Evolutionary conservation across 169 alveolate genomes (phyloP).

Genomic region (Fabrea salina): DNA sequence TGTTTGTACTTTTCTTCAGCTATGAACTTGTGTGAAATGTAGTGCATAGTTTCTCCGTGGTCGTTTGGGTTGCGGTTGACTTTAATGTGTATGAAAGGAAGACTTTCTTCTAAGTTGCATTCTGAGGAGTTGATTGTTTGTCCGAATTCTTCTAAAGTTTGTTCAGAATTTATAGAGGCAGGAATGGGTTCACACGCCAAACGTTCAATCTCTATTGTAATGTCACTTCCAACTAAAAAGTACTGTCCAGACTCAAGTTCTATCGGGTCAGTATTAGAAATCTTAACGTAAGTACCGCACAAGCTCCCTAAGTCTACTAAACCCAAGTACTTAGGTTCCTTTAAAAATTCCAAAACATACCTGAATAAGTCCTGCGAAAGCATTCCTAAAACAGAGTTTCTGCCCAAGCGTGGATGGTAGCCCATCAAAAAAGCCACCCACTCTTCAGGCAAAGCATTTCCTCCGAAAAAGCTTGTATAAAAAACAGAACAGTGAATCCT

Average conservation of each 20-base stretch:
- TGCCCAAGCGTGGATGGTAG: slow-evolving; percentile 15
- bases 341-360: not conserved
- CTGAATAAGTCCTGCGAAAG: slow-evolving; percentile 3
- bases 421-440: slow-evolving; percentile 24
- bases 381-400: not conserved
- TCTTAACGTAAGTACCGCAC: slow-evolving; percentile 27
- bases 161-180: not conserved
- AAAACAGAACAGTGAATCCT: slow-evolving; percentile 48
- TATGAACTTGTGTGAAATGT: not conserved
- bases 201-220: not conserved
- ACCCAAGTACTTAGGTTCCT: not conserved
- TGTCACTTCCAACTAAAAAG: slow-evolving; percentile 9
- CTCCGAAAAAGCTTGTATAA: slow-evolving; percentile 36
- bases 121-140: not conserved
- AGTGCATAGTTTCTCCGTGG: not conserved
- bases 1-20: slow-evolving; percentile 22
- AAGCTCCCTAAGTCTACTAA: slow-evolving; percentile 26
- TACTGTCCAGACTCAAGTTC: not conserved
- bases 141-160: not conserved
- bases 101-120: not conserved
- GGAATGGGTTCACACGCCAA: not conserved
- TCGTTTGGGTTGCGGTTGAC: not conserved
- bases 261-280: slow-evolving; percentile 1
- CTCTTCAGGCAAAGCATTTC: not conserved
- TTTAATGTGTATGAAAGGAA: not conserved